Evolutionary conservation across 2,329 filamentous ascomycete genomes (phyloP), one percentile per base, ranked within the genome.

Genomic region (Metarhizium brunneum): DNA sequence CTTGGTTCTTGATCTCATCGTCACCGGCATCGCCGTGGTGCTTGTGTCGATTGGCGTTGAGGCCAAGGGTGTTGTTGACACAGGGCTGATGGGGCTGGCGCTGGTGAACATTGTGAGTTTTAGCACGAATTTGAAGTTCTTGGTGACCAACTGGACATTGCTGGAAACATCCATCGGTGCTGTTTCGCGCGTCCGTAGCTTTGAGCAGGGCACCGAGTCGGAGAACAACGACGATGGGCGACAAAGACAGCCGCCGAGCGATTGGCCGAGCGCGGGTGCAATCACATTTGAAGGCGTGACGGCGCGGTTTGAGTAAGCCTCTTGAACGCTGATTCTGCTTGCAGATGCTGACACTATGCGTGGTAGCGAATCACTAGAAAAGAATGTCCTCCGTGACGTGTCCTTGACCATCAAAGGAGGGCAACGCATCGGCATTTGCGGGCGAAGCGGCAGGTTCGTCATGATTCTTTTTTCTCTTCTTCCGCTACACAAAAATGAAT

Each of bases 1-100:
- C 0, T 63, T 81, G 4, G 74, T 76, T 2, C 62, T 80, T 5
- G 75, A 80, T 56, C 62, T 81, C 2, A 48, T 62, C 5, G 73
- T 79, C 0, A 72, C 76, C 0, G 71, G 63, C 1, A 68, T 81
- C 29, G 76, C 75, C 1, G 69, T 74, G 1, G 59, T 78, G 3
- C 62, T 81, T 4, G 73, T 81, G 13, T 64, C 53, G 29, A 62
- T 78, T 2, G 73, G 76, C 2, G 8, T 54, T 6, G 20, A 29
- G 10, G 8, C 4, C 11, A 58, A 51, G 20, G 35, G 20, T 42
- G 47, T 38, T 16, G 4, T 55, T 16, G 25, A 25, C 25, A 25
- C 25, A 4, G 25, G 25, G 25, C 25, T 25, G 25, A 25, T 36
- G 35, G 54, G 54, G 8, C 40, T 52, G 20, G 48, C 54, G 10